Conservation (phyloP, 768 basidiomycete species). For the Lactarius hengduanensis region DNA sequence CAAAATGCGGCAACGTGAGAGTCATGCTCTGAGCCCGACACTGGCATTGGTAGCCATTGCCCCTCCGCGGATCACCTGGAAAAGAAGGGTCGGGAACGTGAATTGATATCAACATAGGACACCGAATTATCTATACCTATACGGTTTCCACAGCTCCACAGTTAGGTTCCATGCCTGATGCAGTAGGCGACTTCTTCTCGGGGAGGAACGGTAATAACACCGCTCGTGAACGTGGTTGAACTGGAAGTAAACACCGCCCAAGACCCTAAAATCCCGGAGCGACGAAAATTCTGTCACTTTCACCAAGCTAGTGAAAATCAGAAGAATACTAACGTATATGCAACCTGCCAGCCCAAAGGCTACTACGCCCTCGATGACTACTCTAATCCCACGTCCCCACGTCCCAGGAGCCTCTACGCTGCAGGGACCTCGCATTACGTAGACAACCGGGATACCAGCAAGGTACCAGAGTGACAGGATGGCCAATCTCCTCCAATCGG, state of each 20-base stretch:
- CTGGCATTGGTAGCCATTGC: background rate
- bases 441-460: slow-evolving; percentile 4
- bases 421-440: background rate
- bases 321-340: slow-evolving; percentile 12
- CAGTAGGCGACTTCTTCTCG: slow-evolving; percentile 7
- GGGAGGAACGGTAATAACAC: background rate
- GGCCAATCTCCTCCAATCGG: slow-evolving; percentile 12
- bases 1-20: background rate
- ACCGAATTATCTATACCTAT: background rate
- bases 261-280: slow-evolving; percentile 5
- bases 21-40: background rate
- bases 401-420: slow-evolving; percentile 13
- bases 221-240: background rate
- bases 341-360: slow-evolving; percentile 14
- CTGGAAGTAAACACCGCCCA: slow-evolving; percentile 11
- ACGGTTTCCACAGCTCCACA: background rate
- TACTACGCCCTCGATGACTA: slow-evolving; percentile 20
- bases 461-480: slow-evolving; percentile 19
- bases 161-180: background rate
- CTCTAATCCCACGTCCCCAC: slow-evolving; percentile 13
- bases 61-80: background rate
- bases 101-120: background rate
- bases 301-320: background rate
- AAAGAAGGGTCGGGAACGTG: background rate
- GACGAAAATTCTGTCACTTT: background rate